Conservation (phyloP, 139 green algal genomes). For the Ettlia oleoabundans region DNA sequence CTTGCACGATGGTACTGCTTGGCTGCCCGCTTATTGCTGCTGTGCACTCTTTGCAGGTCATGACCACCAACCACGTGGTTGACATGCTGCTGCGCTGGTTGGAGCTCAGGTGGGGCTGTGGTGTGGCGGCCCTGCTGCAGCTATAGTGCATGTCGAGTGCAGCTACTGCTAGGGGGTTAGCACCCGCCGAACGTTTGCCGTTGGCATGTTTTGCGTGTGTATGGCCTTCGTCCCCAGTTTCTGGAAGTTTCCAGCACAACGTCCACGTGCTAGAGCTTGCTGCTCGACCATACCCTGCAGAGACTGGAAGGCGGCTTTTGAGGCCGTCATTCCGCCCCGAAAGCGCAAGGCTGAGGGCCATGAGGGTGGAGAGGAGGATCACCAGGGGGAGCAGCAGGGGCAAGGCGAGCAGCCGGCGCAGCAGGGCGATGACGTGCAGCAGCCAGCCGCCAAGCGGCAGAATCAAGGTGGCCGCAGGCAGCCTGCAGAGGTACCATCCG, state of each 20-base stretch:
- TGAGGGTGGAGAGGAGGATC: not conserved
- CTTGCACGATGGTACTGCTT: too few relatives aligned
- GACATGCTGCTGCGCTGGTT: slow-evolving; percentile 64
- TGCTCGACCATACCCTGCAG: too few relatives aligned
- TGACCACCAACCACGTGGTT: slow-evolving; percentile 88
- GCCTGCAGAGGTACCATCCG: not conserved
- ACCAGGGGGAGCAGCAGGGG: not conserved
- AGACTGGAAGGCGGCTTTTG: slow-evolving; percentile 49
- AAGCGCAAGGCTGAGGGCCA: slow-evolving; percentile 38
- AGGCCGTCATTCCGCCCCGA: slow-evolving; percentile 41
- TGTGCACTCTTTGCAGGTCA: too few relatives aligned
- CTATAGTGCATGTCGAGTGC: too few relatives aligned
- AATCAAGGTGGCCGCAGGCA: not conserved
- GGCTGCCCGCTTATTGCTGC: too few relatives aligned
- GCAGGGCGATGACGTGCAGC: not conserved
- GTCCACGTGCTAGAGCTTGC: not conserved
- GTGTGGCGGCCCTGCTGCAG: too few relatives aligned
- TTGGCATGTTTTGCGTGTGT: too few relatives aligned
- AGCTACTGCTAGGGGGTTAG: too few relatives aligned
- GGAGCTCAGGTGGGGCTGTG: slow-evolving; percentile 52
- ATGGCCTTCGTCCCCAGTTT: too few relatives aligned
- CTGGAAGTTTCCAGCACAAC: too few relatives aligned
- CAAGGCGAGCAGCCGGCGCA: not conserved
- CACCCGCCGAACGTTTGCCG: too few relatives aligned
- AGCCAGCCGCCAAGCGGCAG: not conserved